phyloP scores from a whole-genome alignment of 2,329 filamentous ascomycete species.

The Domatiomyces globalis region DNA sequence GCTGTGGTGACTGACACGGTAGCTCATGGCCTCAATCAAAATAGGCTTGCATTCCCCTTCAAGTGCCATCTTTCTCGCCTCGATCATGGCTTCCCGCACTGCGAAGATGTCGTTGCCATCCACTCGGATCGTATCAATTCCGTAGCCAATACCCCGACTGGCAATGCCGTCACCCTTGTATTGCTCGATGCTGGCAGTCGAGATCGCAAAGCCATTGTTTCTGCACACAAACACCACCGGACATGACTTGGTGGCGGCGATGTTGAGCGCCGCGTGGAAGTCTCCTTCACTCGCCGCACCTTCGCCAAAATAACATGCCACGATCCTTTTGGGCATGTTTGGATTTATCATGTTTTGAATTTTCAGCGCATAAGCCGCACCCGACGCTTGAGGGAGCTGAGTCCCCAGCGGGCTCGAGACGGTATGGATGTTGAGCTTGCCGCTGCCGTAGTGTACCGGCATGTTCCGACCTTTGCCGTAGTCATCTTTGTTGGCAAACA shows the following conservation, averaged over 20 bases:
- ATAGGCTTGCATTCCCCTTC: conserved; percentile 68
- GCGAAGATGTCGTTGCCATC: conserved; percentile 94
- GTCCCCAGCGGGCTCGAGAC: conserved; percentile 77
- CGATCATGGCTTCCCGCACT: conserved; percentile 63
- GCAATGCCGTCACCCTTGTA: conserved; percentile 87
- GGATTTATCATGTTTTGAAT: conserved; percentile 62
- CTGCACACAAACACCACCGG: conserved; percentile 82
- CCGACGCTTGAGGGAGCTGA: conserved; percentile 76
- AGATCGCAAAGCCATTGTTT: conserved; percentile 87
- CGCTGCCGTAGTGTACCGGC: conserved; percentile 80
- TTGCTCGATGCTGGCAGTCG: conserved; percentile 76
- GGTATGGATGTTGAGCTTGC: conserved; percentile 75
- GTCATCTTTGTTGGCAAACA: conserved; percentile 79
- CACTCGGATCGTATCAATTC: conserved; percentile 83
- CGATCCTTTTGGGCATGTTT: conserved; percentile 51
- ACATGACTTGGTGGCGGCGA: conserved; percentile 75
- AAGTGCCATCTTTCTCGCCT: conserved; percentile 64
- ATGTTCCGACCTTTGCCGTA: conserved; percentile 76
- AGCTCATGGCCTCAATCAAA: conserved; percentile 90
- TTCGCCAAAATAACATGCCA: conserved; percentile 78
- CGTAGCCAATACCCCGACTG: conserved; percentile 72
- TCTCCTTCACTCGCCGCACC: conserved; percentile 82
- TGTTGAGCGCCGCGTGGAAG: conserved; percentile 82
- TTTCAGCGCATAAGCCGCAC: conserved; percentile 77
- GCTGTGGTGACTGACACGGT: conserved; percentile 94